Conservation (phyloP, 1,284 basidiomycete genomes). For the Naganishia sp. region DNA sequence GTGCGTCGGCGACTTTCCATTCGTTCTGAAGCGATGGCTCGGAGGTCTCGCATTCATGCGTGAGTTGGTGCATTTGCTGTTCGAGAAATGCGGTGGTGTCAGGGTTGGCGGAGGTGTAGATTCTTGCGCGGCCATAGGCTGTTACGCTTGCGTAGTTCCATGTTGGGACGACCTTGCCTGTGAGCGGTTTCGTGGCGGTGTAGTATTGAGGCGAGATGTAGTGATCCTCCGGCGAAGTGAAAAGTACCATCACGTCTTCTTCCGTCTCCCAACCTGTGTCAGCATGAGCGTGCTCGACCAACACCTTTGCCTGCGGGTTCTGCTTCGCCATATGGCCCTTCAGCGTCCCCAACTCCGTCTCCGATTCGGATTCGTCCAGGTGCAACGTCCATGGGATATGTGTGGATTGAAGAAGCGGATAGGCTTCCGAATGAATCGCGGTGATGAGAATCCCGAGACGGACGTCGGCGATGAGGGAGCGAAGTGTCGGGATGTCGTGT, state of each 20-base stretch:
- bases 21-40: not conserved
- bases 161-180: slow-evolving; percentile 53
- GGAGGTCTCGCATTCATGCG: slow-evolving; percentile 31
- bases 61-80: slow-evolving; percentile 46
- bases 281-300: slow-evolving; percentile 35
- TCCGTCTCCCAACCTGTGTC: slow-evolving; percentile 27
- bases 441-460: slow-evolving; percentile 56
- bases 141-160: slow-evolving; percentile 54
- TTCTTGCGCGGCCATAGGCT: slow-evolving; percentile 47
- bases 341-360: slow-evolving; percentile 34
- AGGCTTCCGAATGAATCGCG: slow-evolving; percentile 39
- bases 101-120: slow-evolving; percentile 39
- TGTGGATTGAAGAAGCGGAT: slow-evolving; percentile 49
- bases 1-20: slow-evolving; percentile 54
- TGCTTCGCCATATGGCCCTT: slow-evolving; percentile 52
- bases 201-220: slow-evolving; percentile 54
- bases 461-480: slow-evolving; percentile 52
- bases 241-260: slow-evolving; percentile 51
- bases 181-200: slow-evolving; percentile 47
- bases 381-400: slow-evolving; percentile 57
- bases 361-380: slow-evolving; percentile 31
- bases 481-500: slow-evolving; percentile 49
- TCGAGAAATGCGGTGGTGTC: slow-evolving; percentile 40
- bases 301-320: slow-evolving; percentile 50
- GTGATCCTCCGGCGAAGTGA: slow-evolving; percentile 45